Percentiles rank a stretch among this genome's conserved stretches.
These are phyloP conservation scores for Alternaria hordeiaustralica DNA, from an alignment of 2,329 filamentous ascomycete genomes.

Conservation along the genomic window DNA sequence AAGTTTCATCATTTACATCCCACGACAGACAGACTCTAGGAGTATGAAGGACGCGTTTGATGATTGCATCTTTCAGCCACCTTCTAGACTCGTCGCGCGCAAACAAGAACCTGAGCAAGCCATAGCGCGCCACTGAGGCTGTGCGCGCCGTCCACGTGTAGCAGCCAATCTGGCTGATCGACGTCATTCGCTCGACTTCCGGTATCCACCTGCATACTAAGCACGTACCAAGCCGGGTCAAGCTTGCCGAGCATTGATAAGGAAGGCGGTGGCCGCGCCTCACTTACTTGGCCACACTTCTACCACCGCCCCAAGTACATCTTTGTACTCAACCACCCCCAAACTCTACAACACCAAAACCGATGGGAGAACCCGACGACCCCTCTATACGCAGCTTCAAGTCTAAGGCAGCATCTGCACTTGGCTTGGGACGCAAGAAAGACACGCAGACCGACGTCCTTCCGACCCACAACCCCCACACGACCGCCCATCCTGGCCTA, in stretches of 20 bases:
- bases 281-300: conserved; percentile 19
- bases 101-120: neutral
- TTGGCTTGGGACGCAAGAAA: conserved; percentile 51
- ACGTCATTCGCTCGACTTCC: conserved; percentile 11
- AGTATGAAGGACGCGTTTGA: neutral
- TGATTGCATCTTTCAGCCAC: neutral
- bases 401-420: conserved; percentile 56
- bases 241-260: conserved; percentile 26
- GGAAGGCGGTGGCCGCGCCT: conserved; percentile 22
- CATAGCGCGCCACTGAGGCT: conserved; percentile 11
- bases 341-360: conserved; percentile 33
- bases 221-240: conserved; percentile 8
- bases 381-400: conserved; percentile 59
- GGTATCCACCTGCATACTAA: neutral
- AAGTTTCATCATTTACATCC: neutral
- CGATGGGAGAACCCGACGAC: conserved; percentile 64
- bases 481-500: conserved; percentile 20
- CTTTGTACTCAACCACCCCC: conserved; percentile 15
- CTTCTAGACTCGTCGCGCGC: neutral
- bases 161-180: neutral
- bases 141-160: conserved; percentile 2
- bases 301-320: conserved; percentile 14
- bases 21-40: neutral
- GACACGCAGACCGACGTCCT: conserved; percentile 38
- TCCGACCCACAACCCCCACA: conserved; percentile 34